Evolutionary conservation across 1,284 basidiomycete species (phyloP).

Genomic region (Malassezia brasiliensis): DNA sequence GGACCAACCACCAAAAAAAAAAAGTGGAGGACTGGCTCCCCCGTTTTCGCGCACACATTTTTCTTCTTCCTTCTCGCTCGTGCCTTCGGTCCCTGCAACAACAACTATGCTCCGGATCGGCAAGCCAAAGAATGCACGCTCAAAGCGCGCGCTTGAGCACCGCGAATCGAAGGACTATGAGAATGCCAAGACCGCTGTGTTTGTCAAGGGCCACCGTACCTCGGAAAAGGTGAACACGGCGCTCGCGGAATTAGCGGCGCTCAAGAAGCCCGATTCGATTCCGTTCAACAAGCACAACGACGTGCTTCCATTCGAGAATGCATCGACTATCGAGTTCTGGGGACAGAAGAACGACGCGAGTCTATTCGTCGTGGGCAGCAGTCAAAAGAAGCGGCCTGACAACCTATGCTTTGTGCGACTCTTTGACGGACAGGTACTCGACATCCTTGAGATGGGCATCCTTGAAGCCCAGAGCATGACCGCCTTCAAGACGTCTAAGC

Average conservation of each 20-base stretch:
- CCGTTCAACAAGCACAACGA: conserved; percentile 91
- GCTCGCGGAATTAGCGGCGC: conserved; percentile 61
- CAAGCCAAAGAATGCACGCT: conserved; percentile 92
- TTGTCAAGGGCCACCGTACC: conserved; percentile 77
- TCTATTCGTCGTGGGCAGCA: conserved; percentile 80
- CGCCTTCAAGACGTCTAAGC: conserved; percentile 76
- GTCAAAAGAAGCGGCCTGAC: conserved; percentile 87
- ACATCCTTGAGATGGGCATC: conserved; percentile 89
- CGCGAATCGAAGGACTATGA: conserved; percentile 75
- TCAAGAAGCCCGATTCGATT: conserved; percentile 58
- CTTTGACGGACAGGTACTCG: conserved; percentile 76
- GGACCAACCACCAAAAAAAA: neutral
- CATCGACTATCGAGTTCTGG: conserved; percentile 78
- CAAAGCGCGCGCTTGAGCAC: conserved; percentile 82
- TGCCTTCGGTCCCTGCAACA: neutral
- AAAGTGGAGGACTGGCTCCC: conserved; percentile 3
- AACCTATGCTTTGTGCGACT: conserved; percentile 76
- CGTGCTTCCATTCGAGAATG: conserved; percentile 81
- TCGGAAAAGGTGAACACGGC: conserved; percentile 68
- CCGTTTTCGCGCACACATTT: conserved; percentile 2
- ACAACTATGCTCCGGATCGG: conserved; percentile 29
- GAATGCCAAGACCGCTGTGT: conserved; percentile 70
- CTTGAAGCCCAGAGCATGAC: conserved; percentile 68
- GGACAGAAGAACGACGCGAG: conserved; percentile 84
- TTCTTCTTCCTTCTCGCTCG: neutral